phyloP scores from a whole-genome alignment of 2,329 filamentous ascomycete genomes.

The Ophiostoma sp. region DNA sequence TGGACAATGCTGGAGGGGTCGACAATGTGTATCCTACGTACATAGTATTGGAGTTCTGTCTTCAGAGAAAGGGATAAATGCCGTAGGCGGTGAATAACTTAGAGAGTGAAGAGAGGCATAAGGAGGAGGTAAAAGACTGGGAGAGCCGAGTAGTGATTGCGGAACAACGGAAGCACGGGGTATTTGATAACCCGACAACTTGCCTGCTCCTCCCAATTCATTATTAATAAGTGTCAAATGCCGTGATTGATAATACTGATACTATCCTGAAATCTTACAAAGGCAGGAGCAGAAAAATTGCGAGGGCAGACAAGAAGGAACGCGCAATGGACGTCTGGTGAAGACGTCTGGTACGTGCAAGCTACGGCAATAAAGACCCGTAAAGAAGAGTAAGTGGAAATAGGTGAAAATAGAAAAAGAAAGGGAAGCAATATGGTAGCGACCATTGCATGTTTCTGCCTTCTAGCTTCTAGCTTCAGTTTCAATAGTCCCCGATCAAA shows the following conservation, averaged over 20 bases:
- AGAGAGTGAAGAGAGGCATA: background rate
- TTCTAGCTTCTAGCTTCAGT: too few relatives aligned
- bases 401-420: background rate
- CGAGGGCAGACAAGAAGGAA: background rate
- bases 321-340: background rate
- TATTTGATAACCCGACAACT: background rate
- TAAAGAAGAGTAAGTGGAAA: background rate
- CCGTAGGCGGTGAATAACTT: too few relatives aligned
- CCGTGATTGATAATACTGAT: background rate
- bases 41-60: too few relatives aligned
- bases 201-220: background rate
- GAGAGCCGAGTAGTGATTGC: background rate
- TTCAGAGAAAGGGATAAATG: too few relatives aligned
- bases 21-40: too few relatives aligned
- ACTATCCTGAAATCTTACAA: background rate
- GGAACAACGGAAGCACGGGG: background rate
- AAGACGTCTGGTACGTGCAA: background rate
- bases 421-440: background rate
- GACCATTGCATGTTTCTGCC: background rate
- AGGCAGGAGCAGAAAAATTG: background rate
- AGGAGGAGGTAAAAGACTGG: background rate
- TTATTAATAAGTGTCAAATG: background rate
- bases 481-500: background rate
- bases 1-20: background rate
- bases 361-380: background rate